These are phyloP conservation scores for Nothomitra cinnamomea DNA, from an alignment of 2,329 filamentous ascomycete genomes.

Conservation along the genomic window DNA sequence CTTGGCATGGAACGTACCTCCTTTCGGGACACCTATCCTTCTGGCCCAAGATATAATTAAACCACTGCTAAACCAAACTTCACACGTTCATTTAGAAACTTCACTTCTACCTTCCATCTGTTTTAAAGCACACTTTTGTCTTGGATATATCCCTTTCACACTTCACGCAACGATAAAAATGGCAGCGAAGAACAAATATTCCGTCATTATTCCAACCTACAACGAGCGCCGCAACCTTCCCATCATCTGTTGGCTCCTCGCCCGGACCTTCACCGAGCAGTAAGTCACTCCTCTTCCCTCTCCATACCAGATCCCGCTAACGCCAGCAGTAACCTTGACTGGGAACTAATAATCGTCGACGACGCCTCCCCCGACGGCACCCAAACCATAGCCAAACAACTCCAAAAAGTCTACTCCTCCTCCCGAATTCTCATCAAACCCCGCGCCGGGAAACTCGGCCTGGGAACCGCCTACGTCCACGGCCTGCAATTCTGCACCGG, in stretches of 20 bases:
- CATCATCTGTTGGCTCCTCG: constrained; percentile 86
- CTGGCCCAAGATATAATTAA: neutral
- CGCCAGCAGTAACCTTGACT: constrained; percentile 79
- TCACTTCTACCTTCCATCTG: neutral
- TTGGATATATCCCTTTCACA: neutral
- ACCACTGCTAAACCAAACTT: neutral
- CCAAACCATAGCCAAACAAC: constrained; percentile 74
- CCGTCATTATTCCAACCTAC: constrained; percentile 93
- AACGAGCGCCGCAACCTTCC: constrained; percentile 96
- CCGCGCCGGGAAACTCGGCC: constrained; percentile 87
- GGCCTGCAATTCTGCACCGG: constrained; percentile 78
- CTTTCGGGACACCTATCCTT: neutral
- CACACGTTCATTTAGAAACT: neutral
- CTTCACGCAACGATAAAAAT: constrained; percentile 11
- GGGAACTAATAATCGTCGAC: constrained; percentile 96
- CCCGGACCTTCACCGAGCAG: constrained; percentile 81
- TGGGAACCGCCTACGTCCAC: constrained; percentile 92
- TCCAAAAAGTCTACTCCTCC: constrained; percentile 64
- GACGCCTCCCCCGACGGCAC: constrained; percentile 95
- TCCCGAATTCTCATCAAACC: constrained; percentile 69
- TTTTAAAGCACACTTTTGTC: neutral
- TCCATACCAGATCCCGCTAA: too few relatives aligned
- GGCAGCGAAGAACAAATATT: constrained; percentile 61
- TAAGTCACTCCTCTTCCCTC: constrained; percentile 29
- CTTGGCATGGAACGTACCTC: neutral